These are phyloP conservation scores for Actinidia arguta DNA, from an alignment of 179 eudicot genomes.

Conservation along the genomic window DNA sequence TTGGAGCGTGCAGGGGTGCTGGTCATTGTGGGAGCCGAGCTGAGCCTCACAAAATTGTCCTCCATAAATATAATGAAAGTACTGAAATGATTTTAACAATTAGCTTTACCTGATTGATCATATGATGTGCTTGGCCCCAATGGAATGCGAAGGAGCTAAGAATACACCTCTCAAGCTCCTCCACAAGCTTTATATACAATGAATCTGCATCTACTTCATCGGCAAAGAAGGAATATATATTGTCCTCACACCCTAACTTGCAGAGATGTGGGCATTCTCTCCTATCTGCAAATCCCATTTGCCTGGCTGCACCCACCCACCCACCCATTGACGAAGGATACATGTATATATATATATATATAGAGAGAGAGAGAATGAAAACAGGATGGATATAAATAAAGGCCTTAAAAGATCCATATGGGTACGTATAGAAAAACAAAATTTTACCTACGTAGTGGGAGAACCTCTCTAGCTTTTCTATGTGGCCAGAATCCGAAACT, in stretches of 20 bases:
- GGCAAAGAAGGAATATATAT: conserved; percentile 72
- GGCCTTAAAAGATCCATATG: conserved; percentile 1
- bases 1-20: too few species aligned
- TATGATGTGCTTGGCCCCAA: conserved; percentile 77
- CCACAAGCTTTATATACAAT: conserved; percentile 89
- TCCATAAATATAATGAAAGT: too few species aligned
- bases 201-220: conserved; percentile 82
- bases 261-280: conserved; percentile 78
- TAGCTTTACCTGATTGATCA: conserved; percentile 82
- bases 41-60: background rate
- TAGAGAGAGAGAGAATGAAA: conserved; percentile 13
- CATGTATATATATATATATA: too few species aligned
- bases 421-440: too few species aligned
- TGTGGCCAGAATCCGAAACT: conserved; percentile 61
- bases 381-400: background rate
- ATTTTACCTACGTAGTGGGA: conserved; percentile 90
- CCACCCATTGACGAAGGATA: too few species aligned
- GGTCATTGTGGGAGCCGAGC: too few species aligned
- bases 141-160: conserved; percentile 98
- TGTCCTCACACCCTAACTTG: conserved; percentile 84
- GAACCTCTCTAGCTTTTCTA: conserved; percentile 75
- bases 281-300: conserved; percentile 79
- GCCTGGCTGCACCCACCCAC: conserved; percentile 88
- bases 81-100: too few species aligned
- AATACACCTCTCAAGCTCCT: conserved; percentile 93